These are phyloP conservation scores for Telopea speciosissima DNA, from an alignment of 177 flowering plant genomes.

Conservation along the genomic window DNA sequence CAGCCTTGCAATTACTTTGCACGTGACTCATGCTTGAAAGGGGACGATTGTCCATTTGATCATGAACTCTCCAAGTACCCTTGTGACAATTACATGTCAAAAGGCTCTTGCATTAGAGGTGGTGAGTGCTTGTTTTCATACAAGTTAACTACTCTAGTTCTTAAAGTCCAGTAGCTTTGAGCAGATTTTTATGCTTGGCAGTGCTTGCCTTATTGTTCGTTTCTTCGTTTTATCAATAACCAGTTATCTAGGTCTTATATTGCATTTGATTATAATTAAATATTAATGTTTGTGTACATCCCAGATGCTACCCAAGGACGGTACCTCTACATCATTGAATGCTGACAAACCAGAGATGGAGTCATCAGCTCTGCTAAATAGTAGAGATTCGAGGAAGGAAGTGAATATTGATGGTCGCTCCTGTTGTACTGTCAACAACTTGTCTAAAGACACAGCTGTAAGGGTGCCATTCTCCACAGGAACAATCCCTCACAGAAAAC, in stretches of 20 bases:
- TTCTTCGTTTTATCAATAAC: neutral
- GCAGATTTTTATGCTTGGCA: neutral
- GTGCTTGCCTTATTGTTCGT: neutral
- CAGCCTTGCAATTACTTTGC: conserved; percentile 83
- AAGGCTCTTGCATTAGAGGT: conserved; percentile 68
- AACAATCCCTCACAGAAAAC: conserved; percentile 11
- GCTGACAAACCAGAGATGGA: conserved; percentile 17
- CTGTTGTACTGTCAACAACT: neutral
- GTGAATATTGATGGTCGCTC: conserved; percentile 7
- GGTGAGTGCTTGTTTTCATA: conserved; percentile 76
- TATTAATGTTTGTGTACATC: conserved; percentile 2
- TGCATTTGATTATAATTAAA: neutral
- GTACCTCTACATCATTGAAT: conserved; percentile 17
- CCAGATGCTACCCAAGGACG: conserved; percentile 32
- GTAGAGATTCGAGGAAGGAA: conserved; percentile 18
- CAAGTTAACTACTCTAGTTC: conserved; percentile 40
- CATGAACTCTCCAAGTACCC: conserved; percentile 88
- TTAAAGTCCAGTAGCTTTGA: neutral
- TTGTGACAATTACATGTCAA: conserved; percentile 44
- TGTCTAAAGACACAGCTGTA: neutral
- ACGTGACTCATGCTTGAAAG: conserved; percentile 75
- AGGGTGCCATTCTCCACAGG: conserved; percentile 14
- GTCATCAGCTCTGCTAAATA: conserved; percentile 13
- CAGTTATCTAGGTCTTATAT: neutral
- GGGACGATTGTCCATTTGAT: conserved; percentile 87